Evolutionary conservation across 768 basidiomycete species (phyloP).

Genomic region (Mycena filopes): DNA sequence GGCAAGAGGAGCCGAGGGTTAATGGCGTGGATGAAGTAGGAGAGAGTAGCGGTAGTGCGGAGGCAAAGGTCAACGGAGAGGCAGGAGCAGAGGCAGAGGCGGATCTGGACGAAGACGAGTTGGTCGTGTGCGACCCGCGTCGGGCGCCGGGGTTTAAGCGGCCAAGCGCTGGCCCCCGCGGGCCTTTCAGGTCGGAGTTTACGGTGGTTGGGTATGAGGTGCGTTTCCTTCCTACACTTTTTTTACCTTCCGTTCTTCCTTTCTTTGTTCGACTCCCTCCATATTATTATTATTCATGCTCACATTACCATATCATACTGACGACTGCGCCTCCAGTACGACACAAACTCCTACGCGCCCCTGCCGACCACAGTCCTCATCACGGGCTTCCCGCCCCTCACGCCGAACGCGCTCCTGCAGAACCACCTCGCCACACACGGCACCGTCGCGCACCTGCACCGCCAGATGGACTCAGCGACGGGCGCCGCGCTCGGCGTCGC

Average conservation of each 20-base stretch:
- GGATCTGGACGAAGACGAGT: constrained; percentile 50
- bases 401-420: constrained; percentile 71
- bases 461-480: constrained; percentile 82
- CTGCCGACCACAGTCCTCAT: constrained; percentile 84
- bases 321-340: constrained; percentile 62
- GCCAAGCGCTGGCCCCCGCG: constrained; percentile 37
- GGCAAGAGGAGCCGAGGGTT: constrained; percentile 41
- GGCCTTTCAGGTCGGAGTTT: constrained; percentile 39
- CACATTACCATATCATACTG: not conserved
- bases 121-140: constrained; percentile 38
- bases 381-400: constrained; percentile 76
- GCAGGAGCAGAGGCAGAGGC: constrained; percentile 58
- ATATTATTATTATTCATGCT: not conserved
- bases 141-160: constrained; percentile 33
- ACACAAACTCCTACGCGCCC: constrained; percentile 75
- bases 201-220: constrained; percentile 27
- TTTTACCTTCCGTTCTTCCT: not conserved
- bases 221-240: not conserved
- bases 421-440: constrained; percentile 75
- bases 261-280: constrained; percentile 17
- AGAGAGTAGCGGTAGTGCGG: constrained; percentile 40
- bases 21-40: not conserved
- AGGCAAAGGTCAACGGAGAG: constrained; percentile 49
- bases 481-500: constrained; percentile 88
- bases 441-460: constrained; percentile 71